Conservation (phyloP, 495 filamentous ascomycete species). For the Hypoxylon lienhwacheense region DNA sequence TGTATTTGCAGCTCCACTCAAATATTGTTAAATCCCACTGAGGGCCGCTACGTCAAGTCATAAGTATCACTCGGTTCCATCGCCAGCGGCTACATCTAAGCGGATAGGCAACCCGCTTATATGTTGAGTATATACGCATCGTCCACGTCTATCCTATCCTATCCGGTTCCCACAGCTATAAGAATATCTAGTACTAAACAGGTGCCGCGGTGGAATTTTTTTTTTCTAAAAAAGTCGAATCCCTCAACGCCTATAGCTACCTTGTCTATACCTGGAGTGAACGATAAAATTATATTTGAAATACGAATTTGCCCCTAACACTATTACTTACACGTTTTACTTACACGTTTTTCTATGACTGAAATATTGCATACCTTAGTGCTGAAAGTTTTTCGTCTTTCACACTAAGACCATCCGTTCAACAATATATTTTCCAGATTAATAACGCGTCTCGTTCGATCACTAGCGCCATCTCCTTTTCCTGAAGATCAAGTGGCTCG, state of each 20-base stretch:
- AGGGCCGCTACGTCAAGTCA: background rate
- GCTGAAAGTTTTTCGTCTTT: constrained; percentile 20
- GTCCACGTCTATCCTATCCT: background rate
- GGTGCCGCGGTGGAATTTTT: background rate
- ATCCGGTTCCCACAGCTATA: background rate
- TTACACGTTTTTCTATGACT: constrained; percentile 13
- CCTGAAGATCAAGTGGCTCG: constrained; percentile 6
- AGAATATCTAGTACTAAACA: background rate
- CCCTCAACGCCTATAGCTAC: background rate
- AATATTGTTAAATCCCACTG: constrained; percentile 7
- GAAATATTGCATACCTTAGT: no score
- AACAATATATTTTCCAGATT: background rate
- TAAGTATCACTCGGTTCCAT: background rate
- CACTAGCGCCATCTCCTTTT: background rate
- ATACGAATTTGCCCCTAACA: no score
- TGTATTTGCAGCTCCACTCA: constrained; percentile 8
- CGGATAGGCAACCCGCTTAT: background rate
- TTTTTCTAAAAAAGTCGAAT: no score
- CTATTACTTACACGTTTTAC: no score
- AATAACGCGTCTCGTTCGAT: constrained; percentile 6
- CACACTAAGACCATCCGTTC: constrained; percentile 15
- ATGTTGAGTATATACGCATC: background rate
- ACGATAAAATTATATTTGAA: background rate
- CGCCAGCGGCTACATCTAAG: constrained; percentile 10
- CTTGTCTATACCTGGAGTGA: background rate